Evolutionary conservation across 1,139 yeast species (phyloP).

Genomic region (Sugiyamaella xylanicola): DNA sequence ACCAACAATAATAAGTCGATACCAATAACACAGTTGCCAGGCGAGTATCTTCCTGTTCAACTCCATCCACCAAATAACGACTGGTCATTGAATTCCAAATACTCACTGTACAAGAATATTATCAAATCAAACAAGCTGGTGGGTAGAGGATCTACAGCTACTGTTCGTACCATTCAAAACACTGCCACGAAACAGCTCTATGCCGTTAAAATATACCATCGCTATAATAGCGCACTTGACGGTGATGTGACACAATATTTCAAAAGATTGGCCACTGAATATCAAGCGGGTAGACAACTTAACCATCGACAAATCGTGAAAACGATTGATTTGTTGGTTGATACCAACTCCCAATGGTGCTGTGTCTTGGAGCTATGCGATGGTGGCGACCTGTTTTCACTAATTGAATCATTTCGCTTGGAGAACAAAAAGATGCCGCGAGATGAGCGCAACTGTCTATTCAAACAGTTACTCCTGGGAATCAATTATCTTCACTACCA

Average conservation of each 20-base stretch:
- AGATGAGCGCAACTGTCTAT: constrained; percentile 45
- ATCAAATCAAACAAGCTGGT: constrained; percentile 26
- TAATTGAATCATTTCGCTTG: constrained; percentile 48
- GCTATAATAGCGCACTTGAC: constrained; percentile 12
- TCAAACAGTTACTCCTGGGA: constrained; percentile 80
- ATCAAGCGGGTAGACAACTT: constrained; percentile 36
- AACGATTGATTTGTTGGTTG: constrained; percentile 58
- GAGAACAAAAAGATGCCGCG: constrained; percentile 32
- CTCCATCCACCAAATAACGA: constrained; percentile 8
- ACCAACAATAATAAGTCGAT: not conserved
- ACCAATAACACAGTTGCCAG: constrained; percentile 4
- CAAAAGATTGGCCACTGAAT: constrained; percentile 42
- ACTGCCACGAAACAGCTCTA: constrained; percentile 47
- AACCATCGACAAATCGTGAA: constrained; percentile 69
- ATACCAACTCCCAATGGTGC: constrained; percentile 48
- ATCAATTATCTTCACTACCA: constrained; percentile 59
- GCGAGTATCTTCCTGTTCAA: constrained; percentile 7
- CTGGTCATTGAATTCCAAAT: constrained; percentile 16
- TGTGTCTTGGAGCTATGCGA: constrained; percentile 76
- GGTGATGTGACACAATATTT: constrained; percentile 7
- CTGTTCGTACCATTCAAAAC: constrained; percentile 33
- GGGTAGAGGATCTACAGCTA: constrained; percentile 39
- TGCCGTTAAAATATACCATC: constrained; percentile 69
- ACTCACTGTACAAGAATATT: constrained; percentile 34
- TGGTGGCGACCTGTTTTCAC: constrained; percentile 68